Base-by-base conservation (phyloP, 148 eudicot genomes). In the Fallopia convolvulus region DNA sequence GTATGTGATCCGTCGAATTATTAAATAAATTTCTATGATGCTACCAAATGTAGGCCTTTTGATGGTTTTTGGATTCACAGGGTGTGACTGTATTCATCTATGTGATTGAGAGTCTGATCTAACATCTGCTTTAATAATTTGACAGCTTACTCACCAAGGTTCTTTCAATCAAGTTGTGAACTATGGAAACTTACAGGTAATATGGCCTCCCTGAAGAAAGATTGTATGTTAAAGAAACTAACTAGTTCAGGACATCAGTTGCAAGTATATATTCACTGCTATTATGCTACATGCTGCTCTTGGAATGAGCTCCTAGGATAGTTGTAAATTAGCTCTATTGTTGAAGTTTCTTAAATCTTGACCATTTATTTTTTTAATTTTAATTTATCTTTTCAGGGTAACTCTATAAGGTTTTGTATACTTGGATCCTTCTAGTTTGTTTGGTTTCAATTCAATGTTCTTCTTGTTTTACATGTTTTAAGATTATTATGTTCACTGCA, bases 121-220 rank as follows among this genome's bases (percentile, higher is more conserved):
- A 36, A 39, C 60, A 50, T 47, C 26, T 42, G 63, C 65, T 4
- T 74, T 77, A 20, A 2, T 4, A 33, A 53, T 33, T 72, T 33
- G 75, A 63, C 92, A 93, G 98, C 90, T 90, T 85, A 81, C 87
- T 80, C 98, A 91, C 77, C 98, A 93, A 78, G 90, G 91, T 40
- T 91, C 98, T 50, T 93, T 84, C 76, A 81, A 89, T 56, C 98
- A 91, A 79, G 90, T 83, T 60, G 78, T 89, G 83, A 88, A 71
- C 77, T 93, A 93, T 74, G 96, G 90, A 26, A 90, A 87, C 79
- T 75, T 90, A 77, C 91, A 88, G 90, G 98, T 93, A 77, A n/a
- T n/a, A 26, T 40, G 21, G 78, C 40, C 74, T 52, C n/a, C 17
- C 70, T 61, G 6, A 11, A 61, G 8, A 61, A 61, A 2, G 36